Conservation (phyloP, 2,329 filamentous ascomycete genomes). For the Lasiodiplodia sp. region DNA sequence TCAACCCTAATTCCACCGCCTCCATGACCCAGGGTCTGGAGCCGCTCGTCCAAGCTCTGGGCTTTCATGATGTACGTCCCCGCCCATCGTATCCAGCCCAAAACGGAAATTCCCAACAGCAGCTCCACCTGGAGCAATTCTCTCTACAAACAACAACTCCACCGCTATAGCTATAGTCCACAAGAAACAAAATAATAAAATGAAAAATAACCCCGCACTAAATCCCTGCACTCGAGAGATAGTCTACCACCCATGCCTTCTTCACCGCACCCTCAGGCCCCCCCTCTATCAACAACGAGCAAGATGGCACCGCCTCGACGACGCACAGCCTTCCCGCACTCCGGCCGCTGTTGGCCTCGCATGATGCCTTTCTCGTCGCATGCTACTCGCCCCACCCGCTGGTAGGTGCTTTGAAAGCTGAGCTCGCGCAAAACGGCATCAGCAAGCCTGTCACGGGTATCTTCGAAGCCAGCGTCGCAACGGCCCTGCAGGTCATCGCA, state of each 20-base stretch:
- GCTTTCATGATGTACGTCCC: conserved; percentile 44
- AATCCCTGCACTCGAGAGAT: conserved; percentile 47
- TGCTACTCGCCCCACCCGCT: conserved; percentile 89
- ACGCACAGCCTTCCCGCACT: conserved; percentile 67
- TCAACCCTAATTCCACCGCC: conserved; percentile 80
- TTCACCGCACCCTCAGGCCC: conserved; percentile 74
- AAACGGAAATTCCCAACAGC: background rate
- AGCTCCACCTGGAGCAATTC: background rate
- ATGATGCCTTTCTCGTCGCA: conserved; percentile 83
- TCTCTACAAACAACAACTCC: background rate
- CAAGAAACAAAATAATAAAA: background rate
- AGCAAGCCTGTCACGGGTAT: conserved; percentile 76
- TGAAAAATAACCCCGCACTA: conserved; percentile 34
- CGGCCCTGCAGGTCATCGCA: conserved; percentile 64
- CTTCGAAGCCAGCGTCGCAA: conserved; percentile 81
- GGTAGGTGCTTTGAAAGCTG: conserved; percentile 66
- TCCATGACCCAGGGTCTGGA: conserved; percentile 75
- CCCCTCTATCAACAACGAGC: conserved; percentile 78
- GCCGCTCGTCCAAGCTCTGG: conserved; percentile 55
- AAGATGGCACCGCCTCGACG: conserved; percentile 71
- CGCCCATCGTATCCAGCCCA: background rate
- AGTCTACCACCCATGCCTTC: conserved; percentile 59
- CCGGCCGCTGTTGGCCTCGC: conserved; percentile 52
- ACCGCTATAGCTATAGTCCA: background rate
- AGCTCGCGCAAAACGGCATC: conserved; percentile 39